Percentiles rank a stretch among this genome's conserved stretches.
Conservation (phyloP, 441 rosid genomes). For the Gossypium lobatum region DNA sequence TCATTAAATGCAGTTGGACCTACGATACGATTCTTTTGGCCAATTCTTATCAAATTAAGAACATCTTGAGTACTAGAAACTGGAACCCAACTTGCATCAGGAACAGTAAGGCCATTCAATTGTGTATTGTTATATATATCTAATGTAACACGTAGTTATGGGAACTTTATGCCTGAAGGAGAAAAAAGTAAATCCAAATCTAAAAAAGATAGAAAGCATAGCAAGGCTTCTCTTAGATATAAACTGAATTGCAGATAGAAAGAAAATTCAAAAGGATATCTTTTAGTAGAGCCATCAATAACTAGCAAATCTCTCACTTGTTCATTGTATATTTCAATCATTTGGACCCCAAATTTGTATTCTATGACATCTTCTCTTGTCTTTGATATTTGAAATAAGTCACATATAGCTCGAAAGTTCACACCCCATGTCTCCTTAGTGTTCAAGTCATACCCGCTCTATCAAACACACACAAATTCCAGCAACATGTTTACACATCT, state of each 20-base stretch:
- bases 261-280: slow-evolving; percentile 57
- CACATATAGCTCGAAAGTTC: slow-evolving; percentile 80
- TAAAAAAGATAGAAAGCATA: neutral
- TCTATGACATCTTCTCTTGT: slow-evolving; percentile 51
- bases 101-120: slow-evolving; percentile 86
- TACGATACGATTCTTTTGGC: slow-evolving; percentile 82
- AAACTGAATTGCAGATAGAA: neutral
- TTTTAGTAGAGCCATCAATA: slow-evolving; percentile 74
- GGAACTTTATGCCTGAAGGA: slow-evolving; percentile 12
- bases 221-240: no score
- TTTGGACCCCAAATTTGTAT: slow-evolving; percentile 88
- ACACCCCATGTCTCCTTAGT: slow-evolving; percentile 83
- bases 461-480: slow-evolving; percentile 6
- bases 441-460: slow-evolving; percentile 86
- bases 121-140: slow-evolving; percentile 87
- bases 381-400: slow-evolving; percentile 70
- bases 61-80: slow-evolving; percentile 79
- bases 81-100: slow-evolving; percentile 83
- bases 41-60: slow-evolving; percentile 79
- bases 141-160: slow-evolving; percentile 57
- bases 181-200: neutral
- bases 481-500: neutral
- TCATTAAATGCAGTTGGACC: slow-evolving; percentile 92
- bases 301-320: slow-evolving; percentile 86
- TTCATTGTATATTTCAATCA: slow-evolving; percentile 94